phyloP scores from a whole-genome alignment of 1,284 basidiomycete species.

The Leccinum pachyderme region DNA sequence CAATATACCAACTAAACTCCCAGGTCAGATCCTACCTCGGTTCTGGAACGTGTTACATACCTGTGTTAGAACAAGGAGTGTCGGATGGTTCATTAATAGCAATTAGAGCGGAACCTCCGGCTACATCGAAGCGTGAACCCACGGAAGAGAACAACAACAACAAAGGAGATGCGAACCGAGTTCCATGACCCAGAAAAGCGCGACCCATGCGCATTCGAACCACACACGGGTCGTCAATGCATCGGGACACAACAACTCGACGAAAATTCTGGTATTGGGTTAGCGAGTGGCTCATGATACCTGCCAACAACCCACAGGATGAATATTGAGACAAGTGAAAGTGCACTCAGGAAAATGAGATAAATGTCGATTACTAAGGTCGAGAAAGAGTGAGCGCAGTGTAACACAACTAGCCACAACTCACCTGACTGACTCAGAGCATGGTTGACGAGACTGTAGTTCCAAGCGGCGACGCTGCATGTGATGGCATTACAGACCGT shows the following conservation, averaged over 20 bases:
- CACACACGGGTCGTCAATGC: constrained; percentile 60
- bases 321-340: constrained; percentile 57
- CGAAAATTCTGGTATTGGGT: constrained; percentile 48
- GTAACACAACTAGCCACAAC: constrained; percentile 17
- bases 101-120: constrained; percentile 46
- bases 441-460: constrained; percentile 48
- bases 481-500: constrained; percentile 64
- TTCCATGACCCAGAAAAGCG: constrained; percentile 55
- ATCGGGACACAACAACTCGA: constrained; percentile 54
- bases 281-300: not conserved
- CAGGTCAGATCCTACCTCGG: constrained; percentile 10
- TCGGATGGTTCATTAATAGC: constrained; percentile 33
- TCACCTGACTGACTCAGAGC: constrained; percentile 33
- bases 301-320: constrained; percentile 45
- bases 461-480: constrained; percentile 69
- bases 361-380: constrained; percentile 53
- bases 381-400: not conserved
- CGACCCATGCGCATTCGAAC: constrained; percentile 68
- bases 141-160: not conserved
- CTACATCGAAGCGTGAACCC: constrained; percentile 30
- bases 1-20: constrained; percentile 3
- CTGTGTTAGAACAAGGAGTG: constrained; percentile 16
- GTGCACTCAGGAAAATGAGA: constrained; percentile 60
- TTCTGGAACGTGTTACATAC: constrained; percentile 10
- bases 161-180: constrained; percentile 46